These are phyloP conservation scores for Trichophyton schoenleinii DNA, from an alignment of 2,329 filamentous ascomycete genomes.

Conservation along the genomic window DNA sequence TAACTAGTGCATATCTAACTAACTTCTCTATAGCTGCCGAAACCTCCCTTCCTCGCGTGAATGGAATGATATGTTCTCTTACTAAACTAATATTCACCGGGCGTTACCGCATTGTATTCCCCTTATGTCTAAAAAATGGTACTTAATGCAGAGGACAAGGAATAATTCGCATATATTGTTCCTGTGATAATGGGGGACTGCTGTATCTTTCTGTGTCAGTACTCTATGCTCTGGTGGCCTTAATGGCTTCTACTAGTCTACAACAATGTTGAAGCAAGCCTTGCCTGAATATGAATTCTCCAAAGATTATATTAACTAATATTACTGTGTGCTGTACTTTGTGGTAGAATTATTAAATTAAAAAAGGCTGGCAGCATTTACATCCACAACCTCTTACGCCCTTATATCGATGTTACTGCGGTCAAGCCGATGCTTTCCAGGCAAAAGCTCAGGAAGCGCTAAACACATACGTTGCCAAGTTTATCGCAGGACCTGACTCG, in stretches of 20 bases:
- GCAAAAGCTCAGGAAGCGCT: neutral
- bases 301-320: too few species aligned
- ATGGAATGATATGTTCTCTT: conserved; percentile 3
- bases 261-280: too few species aligned
- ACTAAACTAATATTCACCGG: neutral
- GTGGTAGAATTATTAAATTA: neutral
- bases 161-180: neutral
- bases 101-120: too few species aligned
- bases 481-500: conserved; percentile 28
- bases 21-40: neutral
- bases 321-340: neutral
- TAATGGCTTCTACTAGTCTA: neutral
- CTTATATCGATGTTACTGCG: neutral
- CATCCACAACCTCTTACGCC: too few species aligned
- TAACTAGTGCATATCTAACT: neutral
- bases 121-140: neutral
- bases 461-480: conserved; percentile 32
- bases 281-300: too few species aligned
- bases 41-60: conserved; percentile 1
- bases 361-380: too few species aligned
- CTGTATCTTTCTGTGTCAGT: neutral
- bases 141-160: neutral
- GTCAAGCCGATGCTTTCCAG: neutral
- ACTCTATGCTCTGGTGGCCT: neutral
- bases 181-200: neutral